Base-by-base conservation (phyloP, 2,329 filamentous ascomycete genomes). In the Capronia americana region DNA sequence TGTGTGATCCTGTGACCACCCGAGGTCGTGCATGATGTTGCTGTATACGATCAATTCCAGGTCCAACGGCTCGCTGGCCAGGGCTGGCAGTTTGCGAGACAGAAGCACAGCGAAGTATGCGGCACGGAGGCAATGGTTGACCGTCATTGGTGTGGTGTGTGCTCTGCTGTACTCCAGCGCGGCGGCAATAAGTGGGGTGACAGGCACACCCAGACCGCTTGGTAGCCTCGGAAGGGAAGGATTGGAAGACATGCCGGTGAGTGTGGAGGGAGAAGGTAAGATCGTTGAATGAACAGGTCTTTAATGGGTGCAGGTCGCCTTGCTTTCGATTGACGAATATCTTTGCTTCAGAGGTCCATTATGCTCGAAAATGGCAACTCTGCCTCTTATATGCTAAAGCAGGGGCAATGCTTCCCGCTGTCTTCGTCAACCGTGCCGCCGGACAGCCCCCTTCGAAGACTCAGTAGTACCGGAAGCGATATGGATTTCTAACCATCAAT, bases 41-140 rank as follows among this genome's bases (percentile, higher is more conserved):
- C 66, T 60, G 17, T 67, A 54, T 3, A 64, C 57, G 14, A 70
- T 50, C 12, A 61, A 28, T 23, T 70, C 69, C 5, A 79, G 73
- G 59, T 70, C 67, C 4, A 82, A 71, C 23, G 60, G 14, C 26
- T 23, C 56, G 7, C 66, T 50, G 4, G 5, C 12, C 48, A 24
- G 14, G 11, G 62, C 65, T 8, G 68, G 63, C 23, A 69, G 53
- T 26, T 70, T 67, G 58, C 63, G 61, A 5, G 78, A 77, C 1
- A 80, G 79, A 11, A 79, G 79, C 28, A 81, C 72, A 54, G 81
- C 73, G 65, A 81, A 81, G 20, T 53, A 41, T 12, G 61, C 60
- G 28, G 58, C 57, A 23, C 69, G 69, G 34, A 67, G 54, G 50
- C 54, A 63, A 55, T 70, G 69, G 61, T 70, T 69, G 38, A 67